These are phyloP conservation scores for Aquilaria yunnanensis DNA, from an alignment of 345 rosid genomes.

Conservation along the genomic window DNA sequence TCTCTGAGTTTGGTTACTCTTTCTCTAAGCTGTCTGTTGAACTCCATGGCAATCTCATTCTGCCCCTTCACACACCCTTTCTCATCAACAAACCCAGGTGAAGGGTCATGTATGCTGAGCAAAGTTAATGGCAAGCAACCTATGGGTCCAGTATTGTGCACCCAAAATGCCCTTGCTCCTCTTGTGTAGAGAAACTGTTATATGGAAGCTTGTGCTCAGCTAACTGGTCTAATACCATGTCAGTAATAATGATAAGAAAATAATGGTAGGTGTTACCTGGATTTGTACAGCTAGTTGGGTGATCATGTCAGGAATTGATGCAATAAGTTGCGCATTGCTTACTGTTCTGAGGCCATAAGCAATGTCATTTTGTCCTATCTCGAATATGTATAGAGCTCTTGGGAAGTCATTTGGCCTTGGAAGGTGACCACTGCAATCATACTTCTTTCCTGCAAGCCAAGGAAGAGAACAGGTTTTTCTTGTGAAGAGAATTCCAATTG, in stretches of 20 bases:
- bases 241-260: neutral
- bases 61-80: constrained; percentile 29
- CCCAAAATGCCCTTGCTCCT: constrained; percentile 38
- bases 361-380: constrained; percentile 30
- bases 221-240: no score
- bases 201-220: neutral
- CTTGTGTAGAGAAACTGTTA: constrained; percentile 16
- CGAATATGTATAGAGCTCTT: constrained; percentile 22
- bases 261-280: constrained; percentile 6
- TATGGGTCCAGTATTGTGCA: constrained; percentile 41
- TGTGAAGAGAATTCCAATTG: neutral
- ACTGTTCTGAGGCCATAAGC: constrained; percentile 7
- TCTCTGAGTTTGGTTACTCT: constrained; percentile 21
- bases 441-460: constrained; percentile 1
- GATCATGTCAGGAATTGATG: constrained; percentile 15
- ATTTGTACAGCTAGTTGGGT: constrained; percentile 11
- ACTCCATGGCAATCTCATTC: constrained; percentile 28
- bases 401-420: constrained; percentile 26
- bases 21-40: constrained; percentile 25
- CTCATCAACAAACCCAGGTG: constrained; percentile 13
- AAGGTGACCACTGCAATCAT: constrained; percentile 2
- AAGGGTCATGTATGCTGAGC: constrained; percentile 9
- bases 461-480: neutral
- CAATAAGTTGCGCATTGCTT: constrained; percentile 9
- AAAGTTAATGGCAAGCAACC: constrained; percentile 34